A percentile compares a stretch with the other conserved stretches of the same genome.
Evolutionary conservation across 805 yeast species (phyloP).

Genomic region (Candida arabinofermentans): DNA sequence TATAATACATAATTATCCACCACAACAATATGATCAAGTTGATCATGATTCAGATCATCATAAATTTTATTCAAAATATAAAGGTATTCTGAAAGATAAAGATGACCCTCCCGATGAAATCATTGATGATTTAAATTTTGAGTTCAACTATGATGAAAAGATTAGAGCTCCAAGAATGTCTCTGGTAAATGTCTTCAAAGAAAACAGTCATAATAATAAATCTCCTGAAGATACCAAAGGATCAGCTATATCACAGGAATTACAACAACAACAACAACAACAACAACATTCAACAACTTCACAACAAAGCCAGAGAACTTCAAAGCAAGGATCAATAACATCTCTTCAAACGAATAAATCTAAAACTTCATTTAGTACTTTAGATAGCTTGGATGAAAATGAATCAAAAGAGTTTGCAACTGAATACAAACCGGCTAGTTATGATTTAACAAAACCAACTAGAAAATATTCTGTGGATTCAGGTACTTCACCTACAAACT

Average conservation of each 20-base stretch:
- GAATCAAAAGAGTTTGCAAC: conserved; percentile 1
- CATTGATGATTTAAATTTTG: conserved; percentile 25
- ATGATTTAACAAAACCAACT: conserved; percentile 39
- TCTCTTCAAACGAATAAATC: conserved; percentile 5
- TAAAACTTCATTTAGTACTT: conserved; percentile 12
- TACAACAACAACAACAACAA: background rate
- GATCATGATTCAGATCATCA: conserved; percentile 29
- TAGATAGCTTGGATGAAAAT: conserved; percentile 19
- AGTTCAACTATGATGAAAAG: conserved; percentile 47
- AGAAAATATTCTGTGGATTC: conserved; percentile 30
- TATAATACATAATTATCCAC: conserved; percentile 25
- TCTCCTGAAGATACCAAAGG: background rate
- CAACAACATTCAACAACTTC: background rate
- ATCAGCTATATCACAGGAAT: background rate
- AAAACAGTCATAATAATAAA: conserved; percentile 3
- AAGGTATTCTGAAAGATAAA: conserved; percentile 28
- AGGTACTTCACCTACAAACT: conserved; percentile 7
- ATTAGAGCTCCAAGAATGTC: conserved; percentile 54
- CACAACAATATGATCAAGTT: conserved; percentile 27
- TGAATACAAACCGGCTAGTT: conserved; percentile 42
- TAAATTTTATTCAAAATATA: conserved; percentile 27
- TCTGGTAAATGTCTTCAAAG: conserved; percentile 23
- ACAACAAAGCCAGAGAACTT: background rate
- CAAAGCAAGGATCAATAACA: conserved; percentile 9
- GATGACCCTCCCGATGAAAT: conserved; percentile 27